These are phyloP conservation scores for Leptosphaerulina australis DNA, from an alignment of 2,329 filamentous ascomycete genomes.

Conservation along the genomic window DNA sequence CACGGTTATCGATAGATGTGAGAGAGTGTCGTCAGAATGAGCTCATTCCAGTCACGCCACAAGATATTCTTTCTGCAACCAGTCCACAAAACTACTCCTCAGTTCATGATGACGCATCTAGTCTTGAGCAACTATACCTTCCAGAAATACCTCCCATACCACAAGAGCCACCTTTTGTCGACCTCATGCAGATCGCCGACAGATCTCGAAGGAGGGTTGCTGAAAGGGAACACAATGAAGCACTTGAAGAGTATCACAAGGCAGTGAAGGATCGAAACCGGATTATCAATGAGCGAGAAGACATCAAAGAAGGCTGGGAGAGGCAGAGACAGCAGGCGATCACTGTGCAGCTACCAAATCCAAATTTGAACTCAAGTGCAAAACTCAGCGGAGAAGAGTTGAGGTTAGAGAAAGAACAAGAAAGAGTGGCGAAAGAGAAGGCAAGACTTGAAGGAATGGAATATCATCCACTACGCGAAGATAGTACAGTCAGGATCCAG, in stretches of 20 bases:
- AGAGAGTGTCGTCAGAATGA: conserved; percentile 53
- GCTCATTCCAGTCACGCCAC: conserved; percentile 36
- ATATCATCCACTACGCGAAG: conserved; percentile 32
- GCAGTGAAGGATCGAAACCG: conserved; percentile 70
- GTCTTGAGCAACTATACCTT: conserved; percentile 36
- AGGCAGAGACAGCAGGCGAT: conserved; percentile 43
- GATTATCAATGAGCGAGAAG: conserved; percentile 67
- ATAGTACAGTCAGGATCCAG: conserved; percentile 5
- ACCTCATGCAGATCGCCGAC: conserved; percentile 65
- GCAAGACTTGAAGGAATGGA: conserved; percentile 20
- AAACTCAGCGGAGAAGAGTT: conserved; percentile 24
- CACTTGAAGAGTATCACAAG: conserved; percentile 68
- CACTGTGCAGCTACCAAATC: conserved; percentile 31
- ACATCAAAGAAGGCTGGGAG: conserved; percentile 58
- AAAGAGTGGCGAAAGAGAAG: conserved; percentile 13
- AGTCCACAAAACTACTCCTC: conserved; percentile 12
- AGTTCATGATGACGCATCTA: not conserved
- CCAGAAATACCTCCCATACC: conserved; percentile 61
- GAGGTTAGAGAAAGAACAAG: conserved; percentile 33
- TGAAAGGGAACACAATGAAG: conserved; percentile 69
- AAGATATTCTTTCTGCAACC: conserved; percentile 35
- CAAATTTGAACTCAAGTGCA: conserved; percentile 32
- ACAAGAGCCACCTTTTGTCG: conserved; percentile 59
- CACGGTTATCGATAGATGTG: conserved; percentile 55
- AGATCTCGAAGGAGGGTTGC: conserved; percentile 70